These are phyloP conservation scores for Leptodontidium sp. DNA, from an alignment of 2,329 filamentous ascomycete genomes.

Conservation along the genomic window DNA sequence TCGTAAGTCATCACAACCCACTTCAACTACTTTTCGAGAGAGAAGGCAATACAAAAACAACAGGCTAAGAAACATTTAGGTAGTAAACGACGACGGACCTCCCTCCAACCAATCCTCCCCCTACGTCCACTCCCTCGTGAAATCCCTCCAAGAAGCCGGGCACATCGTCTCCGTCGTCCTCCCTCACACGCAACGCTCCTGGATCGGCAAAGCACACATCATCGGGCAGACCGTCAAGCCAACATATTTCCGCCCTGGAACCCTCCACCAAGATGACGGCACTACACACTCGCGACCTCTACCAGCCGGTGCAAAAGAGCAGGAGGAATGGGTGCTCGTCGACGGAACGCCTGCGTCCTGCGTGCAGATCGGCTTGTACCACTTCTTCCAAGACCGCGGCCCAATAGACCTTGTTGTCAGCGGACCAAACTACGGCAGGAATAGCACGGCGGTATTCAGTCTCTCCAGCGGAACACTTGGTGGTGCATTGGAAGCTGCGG, in stretches of 20 bases:
- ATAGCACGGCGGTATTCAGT: slow-evolving; percentile 82
- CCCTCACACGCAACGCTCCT: slow-evolving; percentile 90
- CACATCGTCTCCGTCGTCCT: slow-evolving; percentile 92
- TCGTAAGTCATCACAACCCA: slow-evolving; percentile 50
- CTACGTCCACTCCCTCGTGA: slow-evolving; percentile 79
- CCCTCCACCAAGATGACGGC: slow-evolving; percentile 69
- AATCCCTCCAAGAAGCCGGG: slow-evolving; percentile 74
- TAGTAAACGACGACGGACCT: slow-evolving; percentile 84
- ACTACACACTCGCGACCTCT: slow-evolving; percentile 67
- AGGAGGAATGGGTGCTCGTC: slow-evolving; percentile 83
- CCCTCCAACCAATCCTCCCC: slow-evolving; percentile 81
- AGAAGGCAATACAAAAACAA: background rate
- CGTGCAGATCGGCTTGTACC: slow-evolving; percentile 82
- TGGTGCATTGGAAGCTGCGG: slow-evolving; percentile 78
- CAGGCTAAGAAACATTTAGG: slow-evolving; percentile 37
- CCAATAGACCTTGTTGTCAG: slow-evolving; percentile 80
- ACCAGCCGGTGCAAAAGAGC: slow-evolving; percentile 57
- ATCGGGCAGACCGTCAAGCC: slow-evolving; percentile 89
- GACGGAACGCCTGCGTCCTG: slow-evolving; percentile 84
- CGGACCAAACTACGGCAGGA: slow-evolving; percentile 85
- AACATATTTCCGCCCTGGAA: slow-evolving; percentile 78
- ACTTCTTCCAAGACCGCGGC: slow-evolving; percentile 77
- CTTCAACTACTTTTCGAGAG: background rate
- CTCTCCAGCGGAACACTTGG: slow-evolving; percentile 81
- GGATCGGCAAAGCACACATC: slow-evolving; percentile 98